Evolutionary conservation across 768 basidiomycete genomes (phyloP).

Genomic region (Dentipellis sp.): DNA sequence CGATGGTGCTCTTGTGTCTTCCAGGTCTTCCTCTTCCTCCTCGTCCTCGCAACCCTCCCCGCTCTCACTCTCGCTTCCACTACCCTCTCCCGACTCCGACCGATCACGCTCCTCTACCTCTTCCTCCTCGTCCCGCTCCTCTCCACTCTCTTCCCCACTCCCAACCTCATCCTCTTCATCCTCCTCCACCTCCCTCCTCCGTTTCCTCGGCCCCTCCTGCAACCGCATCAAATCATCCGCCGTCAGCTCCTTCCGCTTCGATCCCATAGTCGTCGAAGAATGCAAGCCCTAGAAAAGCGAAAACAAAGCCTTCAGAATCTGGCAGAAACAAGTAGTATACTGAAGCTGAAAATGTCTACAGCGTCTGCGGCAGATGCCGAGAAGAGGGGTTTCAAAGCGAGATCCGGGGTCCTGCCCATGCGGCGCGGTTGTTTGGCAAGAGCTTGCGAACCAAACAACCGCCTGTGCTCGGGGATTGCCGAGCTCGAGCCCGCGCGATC

Average conservation of each 20-base stretch:
- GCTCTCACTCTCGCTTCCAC: constrained; percentile 12
- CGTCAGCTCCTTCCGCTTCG: constrained; percentile 22
- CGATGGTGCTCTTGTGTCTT: background rate
- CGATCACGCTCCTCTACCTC: too few relatives aligned
- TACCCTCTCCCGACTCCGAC: constrained; percentile 10
- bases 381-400: too few relatives aligned
- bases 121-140: background rate
- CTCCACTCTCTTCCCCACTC: background rate
- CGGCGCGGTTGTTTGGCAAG: too few relatives aligned
- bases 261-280: constrained; percentile 13
- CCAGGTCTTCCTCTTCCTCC: background rate
- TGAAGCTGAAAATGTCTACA: too few relatives aligned
- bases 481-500: too few relatives aligned
- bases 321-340: too few relatives aligned
- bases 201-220: constrained; percentile 21
- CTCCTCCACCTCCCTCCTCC: constrained; percentile 8
- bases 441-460: too few relatives aligned
- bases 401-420: too few relatives aligned
- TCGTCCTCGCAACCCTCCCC: constrained; percentile 4
- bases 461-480: too few relatives aligned
- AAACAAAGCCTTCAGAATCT: too few relatives aligned
- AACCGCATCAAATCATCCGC: constrained; percentile 28
- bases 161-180: constrained; percentile 7
- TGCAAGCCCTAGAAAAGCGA: background rate
- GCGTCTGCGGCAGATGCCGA: too few relatives aligned